Conservation (phyloP, 179 eudicot genomes). For the Heliamphora pulchella region DNA sequence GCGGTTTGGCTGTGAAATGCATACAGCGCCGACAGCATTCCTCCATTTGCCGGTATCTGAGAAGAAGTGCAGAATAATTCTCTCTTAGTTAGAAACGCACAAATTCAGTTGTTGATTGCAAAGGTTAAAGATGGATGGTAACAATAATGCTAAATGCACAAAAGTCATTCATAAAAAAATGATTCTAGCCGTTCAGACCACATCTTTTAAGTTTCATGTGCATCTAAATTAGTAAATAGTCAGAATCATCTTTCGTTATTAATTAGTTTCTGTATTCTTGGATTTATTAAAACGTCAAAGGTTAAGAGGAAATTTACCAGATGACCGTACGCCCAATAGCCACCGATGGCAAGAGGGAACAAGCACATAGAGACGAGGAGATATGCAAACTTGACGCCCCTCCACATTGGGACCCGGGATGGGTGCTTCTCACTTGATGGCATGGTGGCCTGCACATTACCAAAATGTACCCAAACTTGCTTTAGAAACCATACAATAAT, state of each 20-base stretch:
- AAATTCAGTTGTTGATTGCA: background rate
- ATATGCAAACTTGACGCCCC: slow-evolving; percentile 62
- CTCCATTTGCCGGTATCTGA: slow-evolving; percentile 50
- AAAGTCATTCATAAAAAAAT: too few relatives aligned
- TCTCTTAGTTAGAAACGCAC: background rate
- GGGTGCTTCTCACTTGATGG: slow-evolving; percentile 81
- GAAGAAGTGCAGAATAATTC: slow-evolving; percentile 21
- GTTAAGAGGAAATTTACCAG: slow-evolving; percentile 23
- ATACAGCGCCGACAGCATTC: slow-evolving; percentile 58
- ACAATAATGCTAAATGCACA: too few relatives aligned
- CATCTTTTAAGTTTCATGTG: too few relatives aligned
- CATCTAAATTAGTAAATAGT: too few relatives aligned
- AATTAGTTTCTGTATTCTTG: too few relatives aligned
- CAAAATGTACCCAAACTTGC: background rate
- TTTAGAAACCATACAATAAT: background rate
- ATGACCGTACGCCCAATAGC: slow-evolving; percentile 61
- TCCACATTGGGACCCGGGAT: slow-evolving; percentile 92
- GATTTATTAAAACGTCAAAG: background rate
- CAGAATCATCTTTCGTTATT: too few relatives aligned
- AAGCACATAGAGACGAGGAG: slow-evolving; percentile 48
- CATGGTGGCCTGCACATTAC: slow-evolving; percentile 63
- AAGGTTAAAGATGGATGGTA: background rate
- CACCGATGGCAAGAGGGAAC: slow-evolving; percentile 57
- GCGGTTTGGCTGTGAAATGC: slow-evolving; percentile 44
- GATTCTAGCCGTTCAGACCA: too few relatives aligned